Evolutionary conservation across 2,329 filamentous ascomycete genomes (phyloP).

Genomic region (Parascedosporium putredinis): DNA sequence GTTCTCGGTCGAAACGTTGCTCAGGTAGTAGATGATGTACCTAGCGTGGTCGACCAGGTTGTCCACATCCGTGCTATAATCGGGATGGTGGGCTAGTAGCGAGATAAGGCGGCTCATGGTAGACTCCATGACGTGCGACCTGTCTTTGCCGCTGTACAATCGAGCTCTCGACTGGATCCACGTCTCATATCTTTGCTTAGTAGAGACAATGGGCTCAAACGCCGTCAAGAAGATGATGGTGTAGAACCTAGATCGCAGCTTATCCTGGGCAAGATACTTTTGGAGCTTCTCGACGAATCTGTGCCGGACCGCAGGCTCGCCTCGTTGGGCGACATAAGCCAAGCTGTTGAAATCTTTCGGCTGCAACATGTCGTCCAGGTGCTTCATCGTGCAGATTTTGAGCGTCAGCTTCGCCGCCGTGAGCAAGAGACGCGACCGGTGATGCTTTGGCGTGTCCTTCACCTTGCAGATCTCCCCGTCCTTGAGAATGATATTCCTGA

Average conservation of each 20-base stretch:
- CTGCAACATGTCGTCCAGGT: slow-evolving; percentile 65
- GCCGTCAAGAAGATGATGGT: slow-evolving; percentile 83
- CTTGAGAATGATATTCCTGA: slow-evolving; percentile 64
- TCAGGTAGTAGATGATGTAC: slow-evolving; percentile 85
- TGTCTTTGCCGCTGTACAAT: slow-evolving; percentile 47
- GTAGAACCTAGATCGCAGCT: slow-evolving; percentile 69
- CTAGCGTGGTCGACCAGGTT: slow-evolving; percentile 73
- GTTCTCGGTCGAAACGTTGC: slow-evolving; percentile 69
- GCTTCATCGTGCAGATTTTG: slow-evolving; percentile 71
- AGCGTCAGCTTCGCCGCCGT: slow-evolving; percentile 69
- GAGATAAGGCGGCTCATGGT: slow-evolving; percentile 76
- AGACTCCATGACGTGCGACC: slow-evolving; percentile 63
- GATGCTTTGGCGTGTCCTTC: slow-evolving; percentile 62
- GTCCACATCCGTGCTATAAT: slow-evolving; percentile 58
- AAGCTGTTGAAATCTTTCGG: slow-evolving; percentile 71
- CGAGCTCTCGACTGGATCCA: slow-evolving; percentile 80
- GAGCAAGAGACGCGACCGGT: slow-evolving; percentile 72
- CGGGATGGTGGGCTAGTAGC: slow-evolving; percentile 85
- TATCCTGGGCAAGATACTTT: slow-evolving; percentile 72
- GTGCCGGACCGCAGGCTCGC: slow-evolving; percentile 59
- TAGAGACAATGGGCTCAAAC: slow-evolving; percentile 69
- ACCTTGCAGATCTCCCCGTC: slow-evolving; percentile 73
- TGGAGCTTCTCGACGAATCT: slow-evolving; percentile 78
- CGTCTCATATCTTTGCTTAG: slow-evolving; percentile 67
- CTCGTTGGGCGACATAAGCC: slow-evolving; percentile 72